These are phyloP conservation scores for Agrocybe praecox DNA, from an alignment of 768 basidiomycete species.

Conservation along the genomic window DNA sequence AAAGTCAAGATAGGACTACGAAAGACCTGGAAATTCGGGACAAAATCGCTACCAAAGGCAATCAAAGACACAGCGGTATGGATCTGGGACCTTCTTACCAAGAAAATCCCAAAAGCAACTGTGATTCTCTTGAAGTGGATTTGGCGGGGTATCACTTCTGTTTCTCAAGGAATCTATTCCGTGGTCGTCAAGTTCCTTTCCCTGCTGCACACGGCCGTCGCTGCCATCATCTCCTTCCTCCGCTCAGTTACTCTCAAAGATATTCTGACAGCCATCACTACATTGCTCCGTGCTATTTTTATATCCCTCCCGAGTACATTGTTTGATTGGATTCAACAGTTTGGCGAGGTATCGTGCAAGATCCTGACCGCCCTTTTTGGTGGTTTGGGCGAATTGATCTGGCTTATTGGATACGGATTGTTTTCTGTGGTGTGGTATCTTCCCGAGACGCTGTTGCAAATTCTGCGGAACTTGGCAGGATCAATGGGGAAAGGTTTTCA, in stretches of 20 bases:
- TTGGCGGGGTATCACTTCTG: neutral
- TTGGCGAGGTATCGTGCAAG: neutral
- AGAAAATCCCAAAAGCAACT: neutral
- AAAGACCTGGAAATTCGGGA: slow-evolving; percentile 7
- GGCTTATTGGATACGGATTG: neutral
- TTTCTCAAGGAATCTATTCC: neutral
- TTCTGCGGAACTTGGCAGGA: slow-evolving; percentile 1
- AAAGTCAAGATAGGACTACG: neutral
- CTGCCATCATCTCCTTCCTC: slow-evolving; percentile 1
- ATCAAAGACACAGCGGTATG: neutral
- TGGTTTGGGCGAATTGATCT: neutral
- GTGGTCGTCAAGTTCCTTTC: neutral
- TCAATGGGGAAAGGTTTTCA: neutral
- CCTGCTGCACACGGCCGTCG: slow-evolving; percentile 4
- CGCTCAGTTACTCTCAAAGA: slow-evolving; percentile 5
- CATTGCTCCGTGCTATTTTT: slow-evolving; percentile 4
- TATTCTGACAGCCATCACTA: slow-evolving; percentile 1
- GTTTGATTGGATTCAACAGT: neutral
- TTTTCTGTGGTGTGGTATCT: neutral
- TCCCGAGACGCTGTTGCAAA: slow-evolving; percentile 2
- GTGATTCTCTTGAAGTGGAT: neutral
- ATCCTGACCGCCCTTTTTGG: slow-evolving; percentile 1
- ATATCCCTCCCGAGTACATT: slow-evolving; percentile 3
- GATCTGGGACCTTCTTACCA: slow-evolving; percentile 1
- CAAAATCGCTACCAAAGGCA: slow-evolving; percentile 2